phyloP scores from a whole-genome alignment of 2,329 filamentous ascomycete genomes.

The Raffaelea arxii region DNA sequence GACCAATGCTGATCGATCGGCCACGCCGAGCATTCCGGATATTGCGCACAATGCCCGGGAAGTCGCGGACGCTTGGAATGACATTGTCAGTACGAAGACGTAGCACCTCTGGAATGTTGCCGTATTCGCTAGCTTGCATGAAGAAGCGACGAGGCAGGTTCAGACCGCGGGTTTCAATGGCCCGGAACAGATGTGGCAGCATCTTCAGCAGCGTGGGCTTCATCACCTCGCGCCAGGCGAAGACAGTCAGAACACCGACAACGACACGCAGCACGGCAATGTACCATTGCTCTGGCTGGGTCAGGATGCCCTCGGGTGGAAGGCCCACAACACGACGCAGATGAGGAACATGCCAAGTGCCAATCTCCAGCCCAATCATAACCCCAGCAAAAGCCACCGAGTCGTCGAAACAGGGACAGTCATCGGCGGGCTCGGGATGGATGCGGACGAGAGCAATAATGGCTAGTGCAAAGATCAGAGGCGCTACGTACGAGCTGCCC shows the following conservation, averaged over 20 bases:
- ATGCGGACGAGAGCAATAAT: constrained; percentile 74
- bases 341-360: constrained; percentile 70
- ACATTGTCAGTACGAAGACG: constrained; percentile 70
- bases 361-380: constrained; percentile 72
- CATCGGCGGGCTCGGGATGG: constrained; percentile 91
- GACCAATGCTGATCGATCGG: constrained; percentile 79
- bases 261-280: constrained; percentile 59
- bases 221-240: constrained; percentile 81
- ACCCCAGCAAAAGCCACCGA: constrained; percentile 89
- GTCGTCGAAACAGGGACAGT: constrained; percentile 95
- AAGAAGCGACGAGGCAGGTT: constrained; percentile 85
- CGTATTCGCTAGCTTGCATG: constrained; percentile 81
- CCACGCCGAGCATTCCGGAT: constrained; percentile 60
- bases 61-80: constrained; percentile 78
- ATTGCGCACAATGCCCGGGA: constrained; percentile 71
- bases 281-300: constrained; percentile 55
- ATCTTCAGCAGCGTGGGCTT: constrained; percentile 71
- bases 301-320: constrained; percentile 50
- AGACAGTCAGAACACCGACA: constrained; percentile 73
- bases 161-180: constrained; percentile 70
- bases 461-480: constrained; percentile 52
- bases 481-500: constrained; percentile 52
- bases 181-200: constrained; percentile 78
- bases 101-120: constrained; percentile 64
- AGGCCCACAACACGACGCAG: constrained; percentile 33